phyloP scores from a whole-genome alignment of 768 basidiomycete genomes.

The Phylloporus sp. region DNA sequence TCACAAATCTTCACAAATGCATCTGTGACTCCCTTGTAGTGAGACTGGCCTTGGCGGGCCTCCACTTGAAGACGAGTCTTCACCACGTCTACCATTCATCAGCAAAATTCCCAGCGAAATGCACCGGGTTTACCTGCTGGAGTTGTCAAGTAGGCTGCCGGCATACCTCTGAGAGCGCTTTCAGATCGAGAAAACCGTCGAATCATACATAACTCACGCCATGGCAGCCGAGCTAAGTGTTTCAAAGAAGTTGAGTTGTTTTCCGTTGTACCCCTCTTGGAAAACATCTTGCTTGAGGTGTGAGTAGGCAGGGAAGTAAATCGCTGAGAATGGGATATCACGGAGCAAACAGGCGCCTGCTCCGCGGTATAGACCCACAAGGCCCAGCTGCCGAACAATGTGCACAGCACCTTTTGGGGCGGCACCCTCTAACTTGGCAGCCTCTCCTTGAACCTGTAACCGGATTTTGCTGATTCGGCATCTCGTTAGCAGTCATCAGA shows the following conservation, averaged over 20 bases:
- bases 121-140: slow-evolving; percentile 61
- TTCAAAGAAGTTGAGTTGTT: slow-evolving; percentile 86
- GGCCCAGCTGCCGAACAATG: slow-evolving; percentile 87
- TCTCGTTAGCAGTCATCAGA: background rate
- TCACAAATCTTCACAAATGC: slow-evolving; percentile 87
- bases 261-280: slow-evolving; percentile 93
- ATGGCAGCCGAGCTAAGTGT: slow-evolving; percentile 77
- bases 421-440: slow-evolving; percentile 79
- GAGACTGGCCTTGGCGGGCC: slow-evolving; percentile 82
- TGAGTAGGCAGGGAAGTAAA: slow-evolving; percentile 84
- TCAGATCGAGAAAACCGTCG: slow-evolving; percentile 25
- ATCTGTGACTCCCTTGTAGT: slow-evolving; percentile 86
- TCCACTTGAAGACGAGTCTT: slow-evolving; percentile 96
- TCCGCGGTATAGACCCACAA: slow-evolving; percentile 91
- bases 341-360: slow-evolving; percentile 89
- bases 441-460: slow-evolving; percentile 92
- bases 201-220: slow-evolving; percentile 50
- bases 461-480: slow-evolving; percentile 71
- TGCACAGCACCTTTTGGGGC: slow-evolving; percentile 82
- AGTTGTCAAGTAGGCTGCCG: slow-evolving; percentile 90
- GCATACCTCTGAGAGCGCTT: slow-evolving; percentile 75
- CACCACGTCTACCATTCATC: slow-evolving; percentile 69
- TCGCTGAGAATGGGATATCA: slow-evolving; percentile 96
- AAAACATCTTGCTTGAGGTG: slow-evolving; percentile 93
- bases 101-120: slow-evolving; percentile 9